phyloP scores from a whole-genome alignment of 2,329 filamentous ascomycete species.

The Neopestalotiopsis sp. region DNA sequence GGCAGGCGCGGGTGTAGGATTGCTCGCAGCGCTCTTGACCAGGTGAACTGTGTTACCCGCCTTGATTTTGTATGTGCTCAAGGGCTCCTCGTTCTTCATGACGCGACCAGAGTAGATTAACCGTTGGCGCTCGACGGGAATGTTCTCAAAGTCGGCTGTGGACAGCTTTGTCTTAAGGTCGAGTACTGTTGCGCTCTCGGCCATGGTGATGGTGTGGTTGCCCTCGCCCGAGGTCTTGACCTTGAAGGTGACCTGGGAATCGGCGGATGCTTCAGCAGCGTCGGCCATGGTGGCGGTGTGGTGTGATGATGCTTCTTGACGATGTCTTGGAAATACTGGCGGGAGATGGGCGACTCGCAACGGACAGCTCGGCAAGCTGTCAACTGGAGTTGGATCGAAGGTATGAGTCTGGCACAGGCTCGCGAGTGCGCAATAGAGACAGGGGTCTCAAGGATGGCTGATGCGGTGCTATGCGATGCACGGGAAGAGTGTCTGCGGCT shows the following conservation, averaged over 20 bases:
- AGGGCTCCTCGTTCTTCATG: slow-evolving; percentile 89
- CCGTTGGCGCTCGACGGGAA: slow-evolving; percentile 86
- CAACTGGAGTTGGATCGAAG: not conserved
- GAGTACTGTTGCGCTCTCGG: slow-evolving; percentile 75
- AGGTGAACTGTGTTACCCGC: slow-evolving; percentile 94
- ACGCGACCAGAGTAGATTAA: slow-evolving; percentile 97
- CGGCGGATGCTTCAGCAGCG: slow-evolving; percentile 62
- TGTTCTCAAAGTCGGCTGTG: slow-evolving; percentile 79
- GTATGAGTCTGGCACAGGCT: not conserved
- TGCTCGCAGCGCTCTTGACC: slow-evolving; percentile 95
- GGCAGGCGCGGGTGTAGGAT: slow-evolving; percentile 54
- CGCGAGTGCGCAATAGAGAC: not conserved
- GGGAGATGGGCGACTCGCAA: not conserved
- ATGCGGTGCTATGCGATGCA: not conserved
- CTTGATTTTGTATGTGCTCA: slow-evolving; percentile 92
- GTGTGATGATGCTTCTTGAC: not conserved
- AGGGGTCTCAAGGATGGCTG: not conserved
- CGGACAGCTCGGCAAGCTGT: not conserved
- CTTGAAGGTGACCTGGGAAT: slow-evolving; percentile 89
- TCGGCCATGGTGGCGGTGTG: slow-evolving; percentile 63
- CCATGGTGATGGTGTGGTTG: slow-evolving; percentile 82
- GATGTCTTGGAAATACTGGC: not conserved
- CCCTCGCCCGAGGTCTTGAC: slow-evolving; percentile 95
- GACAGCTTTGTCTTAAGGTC: slow-evolving; percentile 92
- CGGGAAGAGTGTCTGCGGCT: not conserved